phyloP scores from a whole-genome alignment of 1,284 basidiomycete genomes.

The Ceratobasidium sp. region DNA sequence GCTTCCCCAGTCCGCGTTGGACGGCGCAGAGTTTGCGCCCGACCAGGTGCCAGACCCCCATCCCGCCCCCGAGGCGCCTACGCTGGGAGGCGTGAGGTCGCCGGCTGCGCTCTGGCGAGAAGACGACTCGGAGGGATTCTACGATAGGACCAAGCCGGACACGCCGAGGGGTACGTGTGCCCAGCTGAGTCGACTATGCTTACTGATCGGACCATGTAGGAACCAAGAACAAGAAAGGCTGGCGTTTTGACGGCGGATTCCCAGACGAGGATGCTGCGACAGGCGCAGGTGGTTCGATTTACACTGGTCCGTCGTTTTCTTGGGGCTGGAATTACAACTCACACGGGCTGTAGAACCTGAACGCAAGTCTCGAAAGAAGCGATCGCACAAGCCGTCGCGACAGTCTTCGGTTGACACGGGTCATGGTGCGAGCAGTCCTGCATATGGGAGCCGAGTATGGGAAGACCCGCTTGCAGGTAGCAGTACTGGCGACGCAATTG shows the following conservation, averaged over 20 bases:
- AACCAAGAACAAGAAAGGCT: slow-evolving; percentile 12
- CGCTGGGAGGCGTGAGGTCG: slow-evolving; percentile 49
- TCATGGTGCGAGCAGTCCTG: slow-evolving; percentile 5
- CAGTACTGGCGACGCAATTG: background rate
- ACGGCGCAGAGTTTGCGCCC: slow-evolving; percentile 75
- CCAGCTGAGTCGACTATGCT: background rate
- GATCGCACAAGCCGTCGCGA: slow-evolving; percentile 18
- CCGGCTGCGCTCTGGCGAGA: slow-evolving; percentile 63
- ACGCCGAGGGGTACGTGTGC: slow-evolving; percentile 17
- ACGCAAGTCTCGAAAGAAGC: slow-evolving; percentile 12
- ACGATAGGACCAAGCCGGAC: slow-evolving; percentile 45
- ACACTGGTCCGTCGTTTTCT: slow-evolving; percentile 18
- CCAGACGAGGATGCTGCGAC: slow-evolving; percentile 34
- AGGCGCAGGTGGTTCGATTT: slow-evolving; percentile 23
- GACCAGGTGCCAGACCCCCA: slow-evolving; percentile 62
- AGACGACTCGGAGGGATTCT: slow-evolving; percentile 76
- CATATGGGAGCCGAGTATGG: slow-evolving; percentile 30
- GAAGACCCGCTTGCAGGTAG: slow-evolving; percentile 17
- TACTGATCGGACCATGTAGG: background rate
- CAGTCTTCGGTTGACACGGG: slow-evolving; percentile 10
- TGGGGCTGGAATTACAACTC: background rate
- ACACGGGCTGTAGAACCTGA: slow-evolving; percentile 21
- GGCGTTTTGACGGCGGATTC: slow-evolving; percentile 34
- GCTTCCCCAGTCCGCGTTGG: slow-evolving; percentile 70
- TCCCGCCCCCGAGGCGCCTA: slow-evolving; percentile 44